Conservation (phyloP, 148 eudicot species). For the Suaeda aralocaspica region DNA sequence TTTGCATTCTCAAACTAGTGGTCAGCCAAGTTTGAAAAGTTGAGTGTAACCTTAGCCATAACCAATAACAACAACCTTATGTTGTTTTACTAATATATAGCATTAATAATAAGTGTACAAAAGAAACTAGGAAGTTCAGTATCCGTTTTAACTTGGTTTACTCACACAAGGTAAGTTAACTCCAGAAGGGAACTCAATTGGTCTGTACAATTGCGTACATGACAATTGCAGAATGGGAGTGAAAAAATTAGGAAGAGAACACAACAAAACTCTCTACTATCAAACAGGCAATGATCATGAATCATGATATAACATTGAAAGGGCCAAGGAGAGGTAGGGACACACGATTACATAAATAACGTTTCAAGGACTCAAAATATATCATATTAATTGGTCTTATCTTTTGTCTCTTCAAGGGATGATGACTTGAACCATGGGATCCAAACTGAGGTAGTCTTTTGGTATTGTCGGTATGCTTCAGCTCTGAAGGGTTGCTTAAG, state of each 20-base stretch:
- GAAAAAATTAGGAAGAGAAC: background rate
- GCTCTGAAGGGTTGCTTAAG: slow-evolving; percentile 54
- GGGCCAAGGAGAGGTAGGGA: slow-evolving; percentile 8
- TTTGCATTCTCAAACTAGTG: background rate
- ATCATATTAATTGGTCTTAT: slow-evolving; percentile 40
- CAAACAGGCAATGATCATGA: slow-evolving; percentile 13
- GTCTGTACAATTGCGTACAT: slow-evolving; percentile 25
- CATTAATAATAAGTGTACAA: background rate
- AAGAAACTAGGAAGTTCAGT: background rate
- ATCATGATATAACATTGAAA: slow-evolving; percentile 11
- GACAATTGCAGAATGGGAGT: slow-evolving; percentile 4
- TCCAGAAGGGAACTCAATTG: slow-evolving; percentile 1
- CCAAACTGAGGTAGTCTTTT: slow-evolving; percentile 79
- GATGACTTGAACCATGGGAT: slow-evolving; percentile 81
- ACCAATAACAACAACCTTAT: background rate
- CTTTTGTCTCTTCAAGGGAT: slow-evolving; percentile 38
- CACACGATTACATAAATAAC: slow-evolving; percentile 28
- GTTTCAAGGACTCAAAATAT: background rate
- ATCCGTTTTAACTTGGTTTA: background rate
- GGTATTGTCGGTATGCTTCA: slow-evolving; percentile 66
- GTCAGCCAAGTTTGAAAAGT: no score
- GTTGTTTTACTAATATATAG: background rate
- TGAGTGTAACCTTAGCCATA: background rate
- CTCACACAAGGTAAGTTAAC: background rate
- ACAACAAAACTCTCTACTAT: slow-evolving; percentile 13